A percentile compares a stretch with the other conserved stretches of the same genome.
phyloP scores from a whole-genome alignment of 352 stramenopile genomes.

The Nothophytophthora sp. region DNA sequence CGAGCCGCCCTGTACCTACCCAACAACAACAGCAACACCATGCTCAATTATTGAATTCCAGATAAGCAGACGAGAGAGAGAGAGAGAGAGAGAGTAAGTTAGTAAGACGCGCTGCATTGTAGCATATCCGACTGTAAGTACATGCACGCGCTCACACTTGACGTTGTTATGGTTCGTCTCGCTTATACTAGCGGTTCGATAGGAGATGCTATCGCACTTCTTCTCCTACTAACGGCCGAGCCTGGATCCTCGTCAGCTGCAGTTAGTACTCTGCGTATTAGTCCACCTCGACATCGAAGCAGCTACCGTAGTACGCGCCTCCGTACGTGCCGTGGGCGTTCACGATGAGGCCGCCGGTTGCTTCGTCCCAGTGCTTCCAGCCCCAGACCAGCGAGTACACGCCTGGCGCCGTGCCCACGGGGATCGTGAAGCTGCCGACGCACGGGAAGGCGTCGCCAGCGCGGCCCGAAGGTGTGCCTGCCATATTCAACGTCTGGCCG shows the following conservation, averaged over 20 bases:
- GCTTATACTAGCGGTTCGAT: too few species aligned
- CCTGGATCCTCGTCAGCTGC: too few species aligned
- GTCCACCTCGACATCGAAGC: slow-evolving; percentile 34
- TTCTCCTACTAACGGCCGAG: too few species aligned
- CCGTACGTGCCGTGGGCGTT: slow-evolving; percentile 3
- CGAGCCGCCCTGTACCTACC: slow-evolving; percentile 23
- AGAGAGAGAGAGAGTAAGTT: slow-evolving; percentile 48
- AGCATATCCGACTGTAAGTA: too few species aligned
- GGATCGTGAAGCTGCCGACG: slow-evolving; percentile 33
- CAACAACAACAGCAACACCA: slow-evolving; percentile 33
- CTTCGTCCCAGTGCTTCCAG: slow-evolving; percentile 27
- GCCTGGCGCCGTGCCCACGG: slow-evolving; percentile 9
- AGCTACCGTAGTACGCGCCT: slow-evolving; percentile 13
- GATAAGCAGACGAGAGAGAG: slow-evolving; percentile 37
- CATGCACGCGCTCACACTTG: too few species aligned
- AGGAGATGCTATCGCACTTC: too few species aligned
- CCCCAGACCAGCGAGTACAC: slow-evolving; percentile 41
- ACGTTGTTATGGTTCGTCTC: too few species aligned
- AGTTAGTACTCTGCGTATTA: too few species aligned
- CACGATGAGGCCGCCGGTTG: background rate
- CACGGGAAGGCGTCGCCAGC: slow-evolving; percentile 32
- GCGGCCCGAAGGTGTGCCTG: slow-evolving; percentile 9
- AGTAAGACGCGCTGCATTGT: slow-evolving; percentile 43
- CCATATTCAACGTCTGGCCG: slow-evolving; percentile 11
- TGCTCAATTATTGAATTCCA: slow-evolving; percentile 41